Base-by-base conservation (phyloP, 306 rosid species). In the Parietaria judaica region DNA sequence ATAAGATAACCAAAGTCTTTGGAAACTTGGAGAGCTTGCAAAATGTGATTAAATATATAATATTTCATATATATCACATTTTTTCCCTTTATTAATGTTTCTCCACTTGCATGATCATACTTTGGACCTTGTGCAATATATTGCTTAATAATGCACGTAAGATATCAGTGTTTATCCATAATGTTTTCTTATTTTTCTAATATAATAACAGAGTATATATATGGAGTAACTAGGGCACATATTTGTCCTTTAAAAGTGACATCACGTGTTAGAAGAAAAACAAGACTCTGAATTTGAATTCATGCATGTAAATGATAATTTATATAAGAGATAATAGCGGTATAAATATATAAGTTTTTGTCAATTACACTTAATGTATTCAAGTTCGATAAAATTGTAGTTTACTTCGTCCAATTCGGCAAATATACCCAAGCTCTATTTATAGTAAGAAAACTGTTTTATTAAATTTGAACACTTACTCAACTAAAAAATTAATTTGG, bases 141-240 rank as follows among this genome's bases (percentile, higher is more conserved):
- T 5, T 34, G 57, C 53, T 49, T 11, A 10, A 49, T 10, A 7
- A 53, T 11, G 68, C 65, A 55, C 76, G 71, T 64, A 72, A 69
- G 47, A 17, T 56, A 17, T 56, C 56, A 52, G 58, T 56, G 16
- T 61, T 11, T 14, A 15, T 66, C 31, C 49, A 51, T 12, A 6
- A 12, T 14, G 15, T 56, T 53, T 53, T 53, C 34, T 53, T 53
- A n/a, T 52, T 16, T 6, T 41, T 41, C 9, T 41, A 11, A 7
- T 49, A 7, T 49, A 49, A 5, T 49, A 7, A 4, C 13, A 49
- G 13, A 49, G 9, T 49, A 49, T 49, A 56, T 4, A 9, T 16
- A 60, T 60, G 64, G 64, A 44, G 64, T 43, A 60, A 14, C 37
- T 43, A 60, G 51, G 31, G 23, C 47, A 48, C 64, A 16, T 23